A percentile compares a stretch with the other conserved stretches of the same genome.
Evolutionary conservation across 495 filamentous ascomycete genomes (phyloP).

Genomic region (Penicillium salamii): DNA sequence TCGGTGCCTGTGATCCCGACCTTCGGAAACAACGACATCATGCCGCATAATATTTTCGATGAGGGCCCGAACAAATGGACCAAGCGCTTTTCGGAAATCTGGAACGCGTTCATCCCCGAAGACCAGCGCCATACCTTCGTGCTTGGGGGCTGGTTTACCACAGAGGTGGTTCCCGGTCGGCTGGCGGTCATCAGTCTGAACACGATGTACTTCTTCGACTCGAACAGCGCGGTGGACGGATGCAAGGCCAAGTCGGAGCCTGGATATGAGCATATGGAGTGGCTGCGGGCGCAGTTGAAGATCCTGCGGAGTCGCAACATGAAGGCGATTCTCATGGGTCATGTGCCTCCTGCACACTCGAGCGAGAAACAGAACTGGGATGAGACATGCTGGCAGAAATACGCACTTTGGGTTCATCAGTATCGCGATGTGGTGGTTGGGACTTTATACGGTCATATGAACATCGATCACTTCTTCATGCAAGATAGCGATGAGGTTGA

Average conservation of each 20-base stretch:
- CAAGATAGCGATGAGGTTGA: slow-evolving; percentile 81
- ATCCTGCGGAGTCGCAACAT: slow-evolving; percentile 77
- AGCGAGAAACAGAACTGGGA: slow-evolving; percentile 85
- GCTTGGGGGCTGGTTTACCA: slow-evolving; percentile 89
- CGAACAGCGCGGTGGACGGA: slow-evolving; percentile 88
- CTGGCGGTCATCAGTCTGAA: slow-evolving; percentile 94
- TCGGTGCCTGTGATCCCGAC: slow-evolving; percentile 82
- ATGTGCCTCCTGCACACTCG: slow-evolving; percentile 87
- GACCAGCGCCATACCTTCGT: slow-evolving; percentile 89
- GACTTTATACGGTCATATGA: slow-evolving; percentile 92
- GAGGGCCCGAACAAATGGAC: slow-evolving; percentile 85
- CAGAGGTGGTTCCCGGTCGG: slow-evolving; percentile 83
- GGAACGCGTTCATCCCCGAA: slow-evolving; percentile 87
- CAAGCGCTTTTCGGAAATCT: slow-evolving; percentile 66
- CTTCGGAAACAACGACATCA: slow-evolving; percentile 95
- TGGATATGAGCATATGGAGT: slow-evolving; percentile 93
- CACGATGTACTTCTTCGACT: slow-evolving; percentile 92
- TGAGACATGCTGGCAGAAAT: slow-evolving; percentile 97
- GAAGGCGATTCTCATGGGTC: slow-evolving; percentile 93
- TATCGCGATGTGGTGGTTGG: slow-evolving; percentile 87
- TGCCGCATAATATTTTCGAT: slow-evolving; percentile 92
- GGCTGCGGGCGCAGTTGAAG: slow-evolving; percentile 88
- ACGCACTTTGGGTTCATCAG: slow-evolving; percentile 82
- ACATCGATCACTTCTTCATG: slow-evolving; percentile 94
- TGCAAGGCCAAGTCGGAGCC: slow-evolving; percentile 75